Percentiles rank a stretch among this genome's conserved stretches.
phyloP scores from a whole-genome alignment of 345 rosid genomes.

The Combretum micranthum region DNA sequence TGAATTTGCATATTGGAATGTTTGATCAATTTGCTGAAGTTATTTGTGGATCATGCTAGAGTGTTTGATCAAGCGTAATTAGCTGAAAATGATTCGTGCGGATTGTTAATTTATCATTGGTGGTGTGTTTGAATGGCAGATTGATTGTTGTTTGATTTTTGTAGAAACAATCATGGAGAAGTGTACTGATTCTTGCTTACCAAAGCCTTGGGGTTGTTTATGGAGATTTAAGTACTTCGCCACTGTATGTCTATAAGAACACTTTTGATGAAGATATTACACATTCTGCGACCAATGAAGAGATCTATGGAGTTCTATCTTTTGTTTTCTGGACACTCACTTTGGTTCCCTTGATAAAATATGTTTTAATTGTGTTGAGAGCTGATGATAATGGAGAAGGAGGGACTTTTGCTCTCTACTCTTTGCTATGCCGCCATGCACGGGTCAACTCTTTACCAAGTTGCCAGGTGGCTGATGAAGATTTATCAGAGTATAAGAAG shows the following conservation, averaged over 20 bases:
- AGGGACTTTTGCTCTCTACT: slow-evolving; percentile 77
- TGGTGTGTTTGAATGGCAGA: not conserved
- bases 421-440: slow-evolving; percentile 68
- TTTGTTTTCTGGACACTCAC: slow-evolving; percentile 77
- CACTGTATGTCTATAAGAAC: slow-evolving; percentile 62
- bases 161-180: slow-evolving; percentile 74
- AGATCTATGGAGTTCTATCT: slow-evolving; percentile 70
- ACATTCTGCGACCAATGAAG: slow-evolving; percentile 67
- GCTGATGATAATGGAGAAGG: slow-evolving; percentile 91
- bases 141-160: slow-evolving; percentile 5
- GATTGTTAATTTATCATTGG: slow-evolving; percentile 5
- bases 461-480: slow-evolving; percentile 64
- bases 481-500: slow-evolving; percentile 48
- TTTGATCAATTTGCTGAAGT: no score
- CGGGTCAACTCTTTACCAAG: slow-evolving; percentile 69
- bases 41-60: no score
- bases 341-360: slow-evolving; percentile 60
- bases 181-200: slow-evolving; percentile 53
- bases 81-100: not conserved
- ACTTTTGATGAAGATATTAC: slow-evolving; percentile 66
- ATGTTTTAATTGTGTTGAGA: slow-evolving; percentile 59
- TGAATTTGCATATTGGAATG: no score
- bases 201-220: slow-evolving; percentile 48
- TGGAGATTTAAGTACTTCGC: slow-evolving; percentile 78
- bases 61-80: no score